A percentile compares a stretch with the other conserved stretches of the same genome.
Conservation (phyloP, 2,329 filamentous ascomycete genomes). For the Venturia effusa region DNA sequence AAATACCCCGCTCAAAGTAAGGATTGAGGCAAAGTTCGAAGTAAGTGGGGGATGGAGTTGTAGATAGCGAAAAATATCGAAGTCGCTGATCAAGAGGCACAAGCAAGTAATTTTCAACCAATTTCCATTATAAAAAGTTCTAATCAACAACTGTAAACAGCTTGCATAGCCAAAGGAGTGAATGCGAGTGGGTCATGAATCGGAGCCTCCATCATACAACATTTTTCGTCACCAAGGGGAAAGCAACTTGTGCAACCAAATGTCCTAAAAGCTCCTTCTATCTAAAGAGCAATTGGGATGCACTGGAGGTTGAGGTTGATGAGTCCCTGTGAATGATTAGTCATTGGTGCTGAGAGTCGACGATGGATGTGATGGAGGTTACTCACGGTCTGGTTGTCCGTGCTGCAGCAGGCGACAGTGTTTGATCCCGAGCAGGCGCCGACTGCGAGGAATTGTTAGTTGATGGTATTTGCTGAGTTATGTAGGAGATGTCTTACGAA, state of each 20-base stretch:
- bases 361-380: not conserved
- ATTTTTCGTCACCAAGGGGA: not conserved
- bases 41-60: too few relatives aligned
- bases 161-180: not conserved
- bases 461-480: not conserved
- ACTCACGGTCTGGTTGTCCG: not conserved
- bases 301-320: not conserved
- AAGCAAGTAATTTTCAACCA: not conserved
- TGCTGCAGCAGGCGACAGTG: not conserved
- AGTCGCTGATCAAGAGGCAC: not conserved
- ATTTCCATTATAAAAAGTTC: not conserved
- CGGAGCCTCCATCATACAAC: not conserved
- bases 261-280: not conserved
- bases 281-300: not conserved
- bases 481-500: not conserved
- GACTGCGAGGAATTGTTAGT: not conserved
- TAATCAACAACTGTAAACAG: not conserved
- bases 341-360: not conserved
- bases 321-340: not conserved
- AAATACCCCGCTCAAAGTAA: too few relatives aligned
- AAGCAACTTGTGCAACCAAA: not conserved
- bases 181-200: not conserved
- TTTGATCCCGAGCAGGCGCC: not conserved
- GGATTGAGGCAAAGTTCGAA: too few relatives aligned
- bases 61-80: too few relatives aligned